Evolutionary conservation across 2,329 filamentous ascomycete genomes (phyloP).

Genomic region (Blumeria graminis): DNA sequence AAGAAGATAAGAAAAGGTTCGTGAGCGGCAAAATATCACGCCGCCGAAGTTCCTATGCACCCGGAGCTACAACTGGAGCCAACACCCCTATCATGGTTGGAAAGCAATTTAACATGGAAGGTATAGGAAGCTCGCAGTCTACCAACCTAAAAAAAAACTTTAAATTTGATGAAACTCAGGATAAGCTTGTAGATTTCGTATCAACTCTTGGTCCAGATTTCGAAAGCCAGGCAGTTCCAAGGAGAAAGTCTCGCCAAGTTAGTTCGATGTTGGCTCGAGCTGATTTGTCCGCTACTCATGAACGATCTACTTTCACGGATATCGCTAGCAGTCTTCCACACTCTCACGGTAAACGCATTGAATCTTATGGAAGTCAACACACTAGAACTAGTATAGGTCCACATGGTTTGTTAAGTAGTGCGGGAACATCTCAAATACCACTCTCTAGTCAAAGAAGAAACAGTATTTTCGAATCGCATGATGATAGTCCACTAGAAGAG

Average conservation of each 20-base stretch:
- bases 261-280: slow-evolving; percentile 78
- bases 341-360: slow-evolving; percentile 20
- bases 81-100: slow-evolving; percentile 41
- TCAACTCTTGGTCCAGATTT: slow-evolving; percentile 49
- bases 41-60: slow-evolving; percentile 36
- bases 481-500: slow-evolving; percentile 47
- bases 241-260: slow-evolving; percentile 48
- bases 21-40: slow-evolving; percentile 20
- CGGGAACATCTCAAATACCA: slow-evolving; percentile 7
- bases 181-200: slow-evolving; percentile 31
- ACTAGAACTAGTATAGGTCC: slow-evolving; percentile 29
- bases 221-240: slow-evolving; percentile 24
- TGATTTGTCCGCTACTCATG: slow-evolving; percentile 66
- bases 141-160: slow-evolving; percentile 6
- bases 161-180: slow-evolving; percentile 9
- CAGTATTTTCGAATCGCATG: slow-evolving; percentile 41
- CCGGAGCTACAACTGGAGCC: slow-evolving; percentile 45
- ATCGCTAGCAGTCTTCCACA: slow-evolving; percentile 24
- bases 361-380: slow-evolving; percentile 49
- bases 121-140: slow-evolving; percentile 28
- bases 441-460: slow-evolving; percentile 23
- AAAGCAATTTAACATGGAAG: slow-evolving; percentile 49
- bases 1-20: slow-evolving; percentile 13
- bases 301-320: slow-evolving; percentile 58
- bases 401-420: slow-evolving; percentile 17